Evolutionary conservation across 768 basidiomycete species (phyloP).

Genomic region (Tylopilus plumbeoviolaceoides): DNA sequence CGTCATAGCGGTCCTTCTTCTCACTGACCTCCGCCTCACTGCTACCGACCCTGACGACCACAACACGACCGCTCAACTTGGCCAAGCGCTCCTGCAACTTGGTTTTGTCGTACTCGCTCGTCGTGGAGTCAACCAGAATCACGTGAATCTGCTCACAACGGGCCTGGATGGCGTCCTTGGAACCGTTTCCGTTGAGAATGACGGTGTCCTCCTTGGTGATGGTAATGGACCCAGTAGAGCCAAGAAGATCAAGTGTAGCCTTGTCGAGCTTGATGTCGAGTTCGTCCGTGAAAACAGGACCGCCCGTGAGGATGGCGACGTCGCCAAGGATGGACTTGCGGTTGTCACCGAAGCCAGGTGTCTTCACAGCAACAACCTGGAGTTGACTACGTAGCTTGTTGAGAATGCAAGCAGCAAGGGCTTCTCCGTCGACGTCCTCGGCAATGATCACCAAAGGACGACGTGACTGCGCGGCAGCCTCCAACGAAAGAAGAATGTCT

Average conservation of each 20-base stretch:
- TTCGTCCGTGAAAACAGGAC: slow-evolving; percentile 95
- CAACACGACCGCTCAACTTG: slow-evolving; percentile 94
- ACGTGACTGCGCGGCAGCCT: slow-evolving; percentile 72
- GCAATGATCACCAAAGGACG: slow-evolving; percentile 96
- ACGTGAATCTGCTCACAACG: slow-evolving; percentile 95
- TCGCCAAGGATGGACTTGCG: slow-evolving; percentile 97
- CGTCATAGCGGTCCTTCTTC: slow-evolving; percentile 92
- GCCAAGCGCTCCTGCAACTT: slow-evolving; percentile 97
- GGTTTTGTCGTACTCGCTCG: slow-evolving; percentile 89
- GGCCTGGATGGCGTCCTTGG: slow-evolving; percentile 84
- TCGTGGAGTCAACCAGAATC: slow-evolving; percentile 75
- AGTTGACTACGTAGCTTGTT: slow-evolving; percentile 99
- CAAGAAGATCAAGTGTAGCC: slow-evolving; percentile 75
- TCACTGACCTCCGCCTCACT: slow-evolving; percentile 96
- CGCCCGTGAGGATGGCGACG: slow-evolving; percentile 94
- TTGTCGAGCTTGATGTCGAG: slow-evolving; percentile 75
- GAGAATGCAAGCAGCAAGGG: slow-evolving; percentile 94
- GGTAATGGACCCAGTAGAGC: slow-evolving; percentile 85
- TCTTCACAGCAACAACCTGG: slow-evolving; percentile 91
- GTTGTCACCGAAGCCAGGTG: slow-evolving; percentile 98
- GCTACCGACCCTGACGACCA: slow-evolving; percentile 95
- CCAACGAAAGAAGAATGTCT: slow-evolving; percentile 92
- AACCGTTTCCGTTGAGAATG: slow-evolving; percentile 87
- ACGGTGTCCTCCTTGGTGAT: slow-evolving; percentile 99
- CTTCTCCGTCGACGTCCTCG: slow-evolving; percentile 97